Base-by-base conservation (phyloP, 1,284 basidiomycete species). In the Ustilago lituana region DNA sequence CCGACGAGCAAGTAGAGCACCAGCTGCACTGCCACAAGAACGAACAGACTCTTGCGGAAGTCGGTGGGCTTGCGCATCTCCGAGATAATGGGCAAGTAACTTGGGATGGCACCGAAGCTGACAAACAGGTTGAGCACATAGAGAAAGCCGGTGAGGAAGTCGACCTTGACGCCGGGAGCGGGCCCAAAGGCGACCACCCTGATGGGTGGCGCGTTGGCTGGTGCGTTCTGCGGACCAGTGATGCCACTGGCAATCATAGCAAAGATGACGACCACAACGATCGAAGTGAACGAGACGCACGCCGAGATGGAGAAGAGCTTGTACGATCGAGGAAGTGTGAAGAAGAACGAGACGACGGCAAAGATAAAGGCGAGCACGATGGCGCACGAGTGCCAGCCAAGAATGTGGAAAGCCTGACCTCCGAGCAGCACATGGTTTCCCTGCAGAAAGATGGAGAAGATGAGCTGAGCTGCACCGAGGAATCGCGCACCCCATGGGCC, bases 1-100 rank as follows among this genome's bases (percentile, higher is more conserved):
- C 77, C 77, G 19, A 78, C 73, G 11, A 79, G 44, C n/a, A 69
- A 31, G 53, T 79, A 79, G 44, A 79, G 65, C 2, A 79, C 73
- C 27, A 72, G 41, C 50, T 78, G 72, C 9, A 75, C 63, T 26
- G 23, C 40, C 3, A 72, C 60, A 15, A 77, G 70, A 29, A 67
- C 27, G 17, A 24, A 41, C 3, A 79, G 60, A 54, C 77, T 73
- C 41, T 59, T 62, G 32, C 46, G 57, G 56, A 77, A 79, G 47
- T 70, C 65, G 36, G 48, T 46, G 3, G 71, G 77, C 36, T 73
- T 66, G 33, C 64, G 51, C 74, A 79, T 78, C 63, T 79, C 77
- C 24, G 77, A 71, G 24, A 77, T 65, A 45, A 79, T 63, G 3
- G 77, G 76, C 38, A 76, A 51, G 58, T 76, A 79, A 22, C 67